phyloP scores from a whole-genome alignment of 306 rosid genomes.

The peach (Prunus persica) region DNA sequence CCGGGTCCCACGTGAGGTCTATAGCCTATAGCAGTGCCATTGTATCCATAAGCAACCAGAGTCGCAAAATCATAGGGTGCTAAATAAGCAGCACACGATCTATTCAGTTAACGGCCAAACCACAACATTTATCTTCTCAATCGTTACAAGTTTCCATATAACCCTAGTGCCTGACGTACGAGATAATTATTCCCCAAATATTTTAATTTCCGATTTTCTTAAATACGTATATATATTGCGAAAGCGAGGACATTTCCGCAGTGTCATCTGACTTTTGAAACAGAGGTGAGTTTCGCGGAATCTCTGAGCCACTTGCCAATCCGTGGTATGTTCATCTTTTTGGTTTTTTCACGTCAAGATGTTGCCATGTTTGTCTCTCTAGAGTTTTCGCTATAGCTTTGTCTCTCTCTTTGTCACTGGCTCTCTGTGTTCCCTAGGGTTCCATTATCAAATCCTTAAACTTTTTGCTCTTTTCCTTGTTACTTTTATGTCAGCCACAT shows the following conservation, averaged over 20 bases:
- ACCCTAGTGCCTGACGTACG: background rate
- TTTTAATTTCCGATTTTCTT: background rate
- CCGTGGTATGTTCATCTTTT: slow-evolving; percentile 28
- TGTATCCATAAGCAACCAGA: no score
- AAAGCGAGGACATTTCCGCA: background rate
- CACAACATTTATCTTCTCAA: background rate
- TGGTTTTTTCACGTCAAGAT: background rate
- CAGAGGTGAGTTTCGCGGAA: slow-evolving; percentile 16
- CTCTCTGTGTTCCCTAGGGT: background rate
- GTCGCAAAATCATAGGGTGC: no score
- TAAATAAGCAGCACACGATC: background rate
- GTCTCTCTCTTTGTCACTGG: background rate
- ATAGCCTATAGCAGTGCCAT: no score
- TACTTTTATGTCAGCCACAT: background rate
- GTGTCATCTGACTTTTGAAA: background rate
- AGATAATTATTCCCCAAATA: background rate
- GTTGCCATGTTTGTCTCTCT: slow-evolving; percentile 1
- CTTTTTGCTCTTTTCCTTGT: background rate
- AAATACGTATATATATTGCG: slow-evolving; percentile 34
- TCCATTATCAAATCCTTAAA: background rate
- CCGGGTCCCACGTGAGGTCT: no score
- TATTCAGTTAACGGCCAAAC: background rate
- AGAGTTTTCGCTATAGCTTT: slow-evolving; percentile 27
- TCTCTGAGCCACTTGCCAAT: slow-evolving; percentile 17
- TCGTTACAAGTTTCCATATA: background rate